A percentile compares a stretch with the other conserved stretches of the same genome.
Conservation (phyloP, 2,329 filamentous ascomycete species). For the Ascochyta rabiei region DNA sequence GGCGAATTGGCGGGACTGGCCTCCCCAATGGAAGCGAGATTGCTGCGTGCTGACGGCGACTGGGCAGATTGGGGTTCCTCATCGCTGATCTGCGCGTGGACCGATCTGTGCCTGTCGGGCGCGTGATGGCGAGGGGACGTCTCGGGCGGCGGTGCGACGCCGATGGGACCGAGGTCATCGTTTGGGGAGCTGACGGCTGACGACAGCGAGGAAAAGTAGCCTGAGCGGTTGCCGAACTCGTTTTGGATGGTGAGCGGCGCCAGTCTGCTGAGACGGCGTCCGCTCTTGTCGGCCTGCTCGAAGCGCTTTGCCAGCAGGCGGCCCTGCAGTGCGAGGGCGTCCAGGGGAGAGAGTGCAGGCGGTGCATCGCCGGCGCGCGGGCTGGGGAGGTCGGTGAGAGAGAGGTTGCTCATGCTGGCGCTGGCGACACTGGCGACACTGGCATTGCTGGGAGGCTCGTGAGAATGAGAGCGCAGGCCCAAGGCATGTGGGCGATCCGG, state of each 20-base stretch:
- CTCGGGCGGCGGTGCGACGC: conserved; percentile 28
- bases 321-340: conserved; percentile 93
- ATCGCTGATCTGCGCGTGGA: conserved; percentile 44
- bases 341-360: conserved; percentile 89
- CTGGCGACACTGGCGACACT: conserved; percentile 25
- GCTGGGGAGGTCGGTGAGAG: conserved; percentile 52
- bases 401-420: conserved; percentile 43
- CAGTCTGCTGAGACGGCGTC: conserved; percentile 81
- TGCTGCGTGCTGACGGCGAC: conserved; percentile 38
- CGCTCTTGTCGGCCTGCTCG: conserved; percentile 73
- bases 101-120: conserved; percentile 44
- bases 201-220: conserved; percentile 79
- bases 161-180: conserved; percentile 46
- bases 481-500: conserved; percentile 41
- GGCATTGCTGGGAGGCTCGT: conserved; percentile 33
- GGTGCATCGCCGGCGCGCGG: conserved; percentile 67
- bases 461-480: conserved; percentile 42
- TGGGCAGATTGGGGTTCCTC: conserved; percentile 37
- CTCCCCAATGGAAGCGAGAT: conserved; percentile 46
- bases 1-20: conserved; percentile 29
- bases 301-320: conserved; percentile 85
- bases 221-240: conserved; percentile 77
- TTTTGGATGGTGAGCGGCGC: conserved; percentile 83
- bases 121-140: conserved; percentile 38
- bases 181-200: conserved; percentile 61